Evolutionary conservation across 345 rosid species (phyloP), one percentile per base, ranked within the genome.

Genomic region (Fremontodendron californicum): DNA sequence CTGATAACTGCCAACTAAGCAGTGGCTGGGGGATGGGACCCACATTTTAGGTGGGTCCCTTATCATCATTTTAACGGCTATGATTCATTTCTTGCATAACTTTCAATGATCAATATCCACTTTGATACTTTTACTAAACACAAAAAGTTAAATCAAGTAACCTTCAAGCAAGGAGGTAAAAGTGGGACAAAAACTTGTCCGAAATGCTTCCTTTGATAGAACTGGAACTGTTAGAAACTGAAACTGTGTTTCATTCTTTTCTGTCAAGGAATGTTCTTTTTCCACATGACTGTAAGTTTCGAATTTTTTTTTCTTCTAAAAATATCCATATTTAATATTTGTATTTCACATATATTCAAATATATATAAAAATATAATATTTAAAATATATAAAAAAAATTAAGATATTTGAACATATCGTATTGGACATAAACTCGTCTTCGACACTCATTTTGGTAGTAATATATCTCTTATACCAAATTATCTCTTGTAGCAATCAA

Each of bases 1-100:
- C 51, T 77, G 58, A 70, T 35, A 3, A 43, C 29, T 84, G 85
- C 87, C 89, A 86, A 87, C 78, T 74, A 43, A 79, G 81, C 35
- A 48, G 75, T 78, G 25, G 86, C 80, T 78, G 23, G 75, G 35
- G 35, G 46, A 21, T 43, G 61, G 85, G 78, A 67, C 81, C 89
- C 75, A 81, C 77, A 33, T 54, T 33, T 55, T n/a, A 10, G 37
- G 51, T 73, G 76, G 82, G 76, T 31, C 81, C 77, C 48, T 46
- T 31, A 25, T 67, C 3, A 33, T 42, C 25, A 29, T 18, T 58
- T 71, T 43, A 27, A 15, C 73, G 78, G 29, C 48, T 66, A 37
- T 9, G 55, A 31, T 29, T 9, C 39, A 4, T 33, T 37, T 2
- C 33, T 40, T 13, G 19, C 29, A 12, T 27, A 12, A 13, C n/a